Evolutionary conservation across 2,329 filamentous ascomycete species (phyloP), one percentile per base, ranked within the genome.

Genomic region (Nothopassalora personata): DNA sequence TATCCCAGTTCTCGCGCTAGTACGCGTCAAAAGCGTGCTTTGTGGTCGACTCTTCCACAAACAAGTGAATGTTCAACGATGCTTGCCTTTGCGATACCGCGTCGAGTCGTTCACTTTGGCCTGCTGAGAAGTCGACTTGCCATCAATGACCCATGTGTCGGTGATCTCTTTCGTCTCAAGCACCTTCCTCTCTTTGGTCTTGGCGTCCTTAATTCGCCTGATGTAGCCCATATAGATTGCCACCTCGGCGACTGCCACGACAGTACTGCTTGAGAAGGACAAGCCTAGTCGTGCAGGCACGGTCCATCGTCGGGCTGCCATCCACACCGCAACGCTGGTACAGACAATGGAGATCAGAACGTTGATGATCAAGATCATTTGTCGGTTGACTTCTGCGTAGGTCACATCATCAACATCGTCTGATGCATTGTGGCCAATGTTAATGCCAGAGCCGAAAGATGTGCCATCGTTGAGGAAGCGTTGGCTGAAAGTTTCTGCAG

Each of bases 321-420:
- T 80, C 90, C 89, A 94, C 34, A 94, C 81, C 7, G 88, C 89
- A 2, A 82, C 85, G 2, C 86, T 88, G 53, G 88, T 89, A 48
- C 92, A 90, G 2, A 93, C 77, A 55, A 97, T 89, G 54, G 90
- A 96, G 55, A 96, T 80, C 43, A 97, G 77, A 53, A 97, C 91
- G 73, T 97, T 99, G 68, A 96, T 81, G 54, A 97, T 91, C 7
- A 97, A 79, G 46, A 89, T 86, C 58, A 94, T 77, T 69, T 94
- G 90, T n/a, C 89, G 81, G 71, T 93, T 88, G 1, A 94, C 80
- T 60, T 94, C 89, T 36, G 83, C 81, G 63, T 86, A 86, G 2
- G 85, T 86, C 2, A 88, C 76, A 1, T 87, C 86, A 62, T 90
- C 88, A 9, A 78, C 74, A 36, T 77, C 75, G 53, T 71, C 70